Base-by-base conservation (phyloP, 1,284 basidiomycete genomes). In the Trametes hirsuta region DNA sequence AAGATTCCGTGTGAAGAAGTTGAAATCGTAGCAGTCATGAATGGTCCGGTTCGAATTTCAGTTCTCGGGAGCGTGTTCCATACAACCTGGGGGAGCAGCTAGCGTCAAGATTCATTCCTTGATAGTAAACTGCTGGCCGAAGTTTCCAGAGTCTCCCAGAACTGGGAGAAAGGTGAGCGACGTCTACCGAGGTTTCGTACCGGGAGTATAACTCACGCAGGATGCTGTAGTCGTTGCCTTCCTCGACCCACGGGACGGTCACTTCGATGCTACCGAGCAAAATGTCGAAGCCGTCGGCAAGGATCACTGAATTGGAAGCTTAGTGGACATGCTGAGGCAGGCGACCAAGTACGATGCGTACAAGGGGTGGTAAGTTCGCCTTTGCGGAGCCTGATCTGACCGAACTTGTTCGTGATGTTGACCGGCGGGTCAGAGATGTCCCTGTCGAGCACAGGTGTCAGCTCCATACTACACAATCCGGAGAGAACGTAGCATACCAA, bases 371-470 rank as follows among this genome's bases (percentile, higher is more conserved):
- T 76, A 14, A 41, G 35, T 34, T 66, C 61, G 18, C 69, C 72
- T 49, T 75, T 69, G 49, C 79, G 70, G 37, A 83, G 72, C 54
- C 71, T 70, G 48, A 84, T 73, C 55, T 54, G 24, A 22, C 82
- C 81, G 11, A 58, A 22, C 21, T 69, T 62, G 64, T 83, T 82
- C 14, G 81, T 81, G 66, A 84, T 77, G 25, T 82, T 61, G 4
- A 53, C 30, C 11, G 81, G 82, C 18, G 75, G 55, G 37, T 70
- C 57, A 3, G 76, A 42, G 71, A 53, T 39, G 69, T 63, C 51
- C 51, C 51, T 53, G 30, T 30, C 80, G 21, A 55, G 12, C 6
- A 22, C 24, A 14, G 15, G 48, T 14, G 15, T 37, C 41, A n/a
- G 24, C 10, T 10, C 18, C 18, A 18, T 6, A 24, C 44, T 25